These are phyloP conservation scores for Fusarium praegraminearum DNA, from an alignment of 2,329 filamentous ascomycete genomes.

Conservation along the genomic window DNA sequence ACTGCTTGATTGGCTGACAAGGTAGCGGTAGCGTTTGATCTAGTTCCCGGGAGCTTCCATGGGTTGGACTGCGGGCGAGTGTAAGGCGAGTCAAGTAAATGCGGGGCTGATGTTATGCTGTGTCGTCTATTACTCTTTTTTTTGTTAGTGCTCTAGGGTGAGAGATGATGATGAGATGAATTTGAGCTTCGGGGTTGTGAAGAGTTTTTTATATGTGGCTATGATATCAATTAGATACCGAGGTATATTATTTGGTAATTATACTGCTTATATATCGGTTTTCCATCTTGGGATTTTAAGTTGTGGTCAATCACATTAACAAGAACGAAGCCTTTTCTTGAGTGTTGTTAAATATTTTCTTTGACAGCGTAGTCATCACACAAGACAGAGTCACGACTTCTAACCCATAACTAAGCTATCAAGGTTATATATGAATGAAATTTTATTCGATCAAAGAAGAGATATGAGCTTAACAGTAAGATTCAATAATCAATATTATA, in stretches of 20 bases:
- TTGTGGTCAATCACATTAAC: neutral
- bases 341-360: neutral
- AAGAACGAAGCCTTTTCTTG: neutral
- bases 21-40: constrained; percentile 34
- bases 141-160: constrained; percentile 24
- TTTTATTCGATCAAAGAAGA: no score
- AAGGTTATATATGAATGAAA: no score
- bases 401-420: no score
- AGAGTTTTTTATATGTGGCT: neutral
- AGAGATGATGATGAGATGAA: constrained; percentile 10
- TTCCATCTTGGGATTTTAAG: neutral
- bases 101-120: constrained; percentile 33
- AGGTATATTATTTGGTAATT: neutral
- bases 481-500: no score
- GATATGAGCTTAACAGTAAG: no score
- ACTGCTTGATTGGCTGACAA: constrained; percentile 37
- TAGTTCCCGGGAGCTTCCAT: constrained; percentile 47
- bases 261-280: neutral
- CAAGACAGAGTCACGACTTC: neutral
- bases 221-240: neutral
- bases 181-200: neutral
- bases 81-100: constrained; percentile 37
- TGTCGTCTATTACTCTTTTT: neutral
- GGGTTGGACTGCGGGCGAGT: constrained; percentile 20
- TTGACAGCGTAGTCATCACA: neutral